A percentile compares a stretch with the other conserved stretches of the same genome.
These are phyloP conservation scores for Castanea sativa DNA, from an alignment of 306 rosid genomes.

Conservation along the genomic window DNA sequence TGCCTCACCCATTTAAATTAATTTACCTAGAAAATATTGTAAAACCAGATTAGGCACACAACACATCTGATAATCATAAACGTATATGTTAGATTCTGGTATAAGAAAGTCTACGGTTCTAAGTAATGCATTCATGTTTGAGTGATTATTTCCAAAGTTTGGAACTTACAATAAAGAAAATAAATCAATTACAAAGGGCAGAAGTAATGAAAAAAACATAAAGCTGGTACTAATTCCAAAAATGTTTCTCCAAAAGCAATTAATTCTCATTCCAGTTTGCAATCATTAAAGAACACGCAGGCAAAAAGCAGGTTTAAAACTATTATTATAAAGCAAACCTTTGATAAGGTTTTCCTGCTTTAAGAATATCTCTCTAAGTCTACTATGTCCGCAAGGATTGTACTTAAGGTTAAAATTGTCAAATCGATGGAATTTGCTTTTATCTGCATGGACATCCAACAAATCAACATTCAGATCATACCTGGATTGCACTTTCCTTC, in stretches of 20 bases:
- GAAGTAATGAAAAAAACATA: background rate
- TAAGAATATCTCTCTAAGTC: conserved; percentile 89
- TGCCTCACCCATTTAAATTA: background rate
- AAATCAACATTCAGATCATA: conserved; percentile 84
- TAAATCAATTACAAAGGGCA: background rate
- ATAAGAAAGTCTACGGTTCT: background rate
- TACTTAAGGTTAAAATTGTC: conserved; percentile 91
- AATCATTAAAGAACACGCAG: conserved; percentile 6
- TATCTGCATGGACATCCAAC: conserved; percentile 87
- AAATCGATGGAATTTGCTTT: conserved; percentile 84
- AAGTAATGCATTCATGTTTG: background rate
- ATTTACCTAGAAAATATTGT: background rate
- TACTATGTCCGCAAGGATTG: conserved; percentile 93
- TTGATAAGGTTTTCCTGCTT: conserved; percentile 93
- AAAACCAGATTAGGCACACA: background rate
- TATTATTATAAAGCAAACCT: conserved; percentile 47
- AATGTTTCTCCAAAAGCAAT: conserved; percentile 16
- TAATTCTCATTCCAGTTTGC: conserved; percentile 11
- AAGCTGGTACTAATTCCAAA: conserved; percentile 7
- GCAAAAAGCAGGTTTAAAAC: conserved; percentile 14
- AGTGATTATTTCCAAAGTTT: background rate
- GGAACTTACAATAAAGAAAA: background rate
- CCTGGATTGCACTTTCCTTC: conserved; percentile 30
- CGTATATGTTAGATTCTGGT: background rate
- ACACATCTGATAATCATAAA: background rate